phyloP scores from a whole-genome alignment of 331 rosid genomes.

The Rosa hybrid region DNA sequence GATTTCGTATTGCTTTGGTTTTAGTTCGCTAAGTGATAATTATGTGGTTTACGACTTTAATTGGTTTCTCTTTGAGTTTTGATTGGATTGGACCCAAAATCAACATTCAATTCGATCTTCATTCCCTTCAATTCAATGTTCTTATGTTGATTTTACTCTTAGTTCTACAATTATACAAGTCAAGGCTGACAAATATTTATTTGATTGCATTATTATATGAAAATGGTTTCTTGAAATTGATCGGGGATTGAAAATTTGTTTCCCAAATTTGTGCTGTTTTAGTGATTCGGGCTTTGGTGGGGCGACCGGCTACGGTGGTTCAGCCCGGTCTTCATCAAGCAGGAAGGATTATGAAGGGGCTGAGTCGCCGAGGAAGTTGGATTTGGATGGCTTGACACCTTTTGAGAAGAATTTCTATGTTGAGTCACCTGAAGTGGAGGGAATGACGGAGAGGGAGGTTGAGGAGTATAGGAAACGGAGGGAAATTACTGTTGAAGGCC shows the following conservation, averaged over 20 bases:
- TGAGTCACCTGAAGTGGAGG: slow-evolving; percentile 70
- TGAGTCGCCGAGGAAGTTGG: slow-evolving; percentile 64
- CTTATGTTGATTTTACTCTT: neutral
- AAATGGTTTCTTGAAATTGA: neutral
- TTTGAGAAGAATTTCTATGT: slow-evolving; percentile 91
- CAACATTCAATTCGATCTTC: neutral
- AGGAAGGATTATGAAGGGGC: slow-evolving; percentile 50
- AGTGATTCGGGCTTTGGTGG: slow-evolving; percentile 89
- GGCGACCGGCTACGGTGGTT: slow-evolving; percentile 48
- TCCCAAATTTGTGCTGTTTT: slow-evolving; percentile 29
- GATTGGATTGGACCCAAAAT: neutral
- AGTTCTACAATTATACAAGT: neutral
- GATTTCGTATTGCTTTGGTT: slow-evolving; percentile 1
- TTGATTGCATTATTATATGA: neutral
- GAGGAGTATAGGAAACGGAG: slow-evolving; percentile 68
- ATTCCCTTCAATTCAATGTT: neutral
- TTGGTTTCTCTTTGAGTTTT: neutral
- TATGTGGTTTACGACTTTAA: neutral
- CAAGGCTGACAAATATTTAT: neutral
- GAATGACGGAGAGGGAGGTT: slow-evolving; percentile 83
- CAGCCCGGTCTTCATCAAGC: slow-evolving; percentile 55
- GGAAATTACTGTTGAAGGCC: slow-evolving; percentile 93
- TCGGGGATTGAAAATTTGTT: neutral
- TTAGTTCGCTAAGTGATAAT: neutral
- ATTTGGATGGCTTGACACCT: slow-evolving; percentile 87